Evolutionary conservation across 139 green algal genomes (phyloP).

Genomic region (Mesostigma viride): DNA sequence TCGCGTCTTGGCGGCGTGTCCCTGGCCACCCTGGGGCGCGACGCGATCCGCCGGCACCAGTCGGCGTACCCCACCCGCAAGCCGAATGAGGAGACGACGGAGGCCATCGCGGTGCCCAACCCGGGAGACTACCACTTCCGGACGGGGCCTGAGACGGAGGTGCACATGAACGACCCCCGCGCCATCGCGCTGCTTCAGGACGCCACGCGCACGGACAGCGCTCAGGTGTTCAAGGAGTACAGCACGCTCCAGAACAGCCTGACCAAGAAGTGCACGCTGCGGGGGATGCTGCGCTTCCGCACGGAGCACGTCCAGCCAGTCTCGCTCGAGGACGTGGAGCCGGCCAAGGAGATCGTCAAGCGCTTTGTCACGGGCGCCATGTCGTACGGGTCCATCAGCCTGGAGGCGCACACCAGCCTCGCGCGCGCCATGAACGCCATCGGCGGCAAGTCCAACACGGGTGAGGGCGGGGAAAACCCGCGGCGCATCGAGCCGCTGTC

Average conservation of each 20-base stretch:
- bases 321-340: constrained; percentile 64
- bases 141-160: constrained; percentile 43
- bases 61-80: constrained; percentile 41
- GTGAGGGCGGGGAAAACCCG: constrained; percentile 89
- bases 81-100: constrained; percentile 13
- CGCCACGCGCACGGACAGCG: constrained; percentile 38
- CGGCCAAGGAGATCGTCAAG: constrained; percentile 76
- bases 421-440: constrained; percentile 86
- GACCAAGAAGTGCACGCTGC: constrained; percentile 70
- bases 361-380: constrained; percentile 78
- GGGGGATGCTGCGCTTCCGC: constrained; percentile 81
- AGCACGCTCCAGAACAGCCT: constrained; percentile 48
- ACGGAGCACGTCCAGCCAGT: constrained; percentile 13
- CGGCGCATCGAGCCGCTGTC: constrained; percentile 55
- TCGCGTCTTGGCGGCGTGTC: constrained; percentile 48
- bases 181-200: constrained; percentile 81
- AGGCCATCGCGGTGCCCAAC: constrained; percentile 27
- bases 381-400: constrained; percentile 71
- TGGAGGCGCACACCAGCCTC: constrained; percentile 80
- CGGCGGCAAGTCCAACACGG: constrained; percentile 69
- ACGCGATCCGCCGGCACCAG: constrained; percentile 61
- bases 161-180: constrained; percentile 85
- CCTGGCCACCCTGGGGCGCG: constrained; percentile 36
- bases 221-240: constrained; percentile 48
- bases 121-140: constrained; percentile 70